Evolutionary conservation across 163 green algal genomes (phyloP), one percentile per base, ranked within the genome.

Genomic region (Scenedesmus sp.): DNA sequence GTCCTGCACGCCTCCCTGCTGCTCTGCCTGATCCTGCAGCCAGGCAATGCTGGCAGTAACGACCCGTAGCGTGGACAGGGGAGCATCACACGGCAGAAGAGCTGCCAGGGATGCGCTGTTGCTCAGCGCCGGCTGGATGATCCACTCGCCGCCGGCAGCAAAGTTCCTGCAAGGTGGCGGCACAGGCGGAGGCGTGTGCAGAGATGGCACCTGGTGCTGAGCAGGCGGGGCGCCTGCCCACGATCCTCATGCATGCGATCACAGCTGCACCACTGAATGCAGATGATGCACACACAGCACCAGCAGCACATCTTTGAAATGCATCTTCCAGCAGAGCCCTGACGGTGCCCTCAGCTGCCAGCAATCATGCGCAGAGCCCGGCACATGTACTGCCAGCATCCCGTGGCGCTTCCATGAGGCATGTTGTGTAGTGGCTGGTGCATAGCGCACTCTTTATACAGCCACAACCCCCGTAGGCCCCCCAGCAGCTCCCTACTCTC

Each of bases 61-160:
- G 53, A 94, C 84, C 2, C 91, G 83, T 22, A 94, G 61, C 24
- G 91, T 94, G 70, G 84, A 92, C 61, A 94, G 84, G 16, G 91
- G 91, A 61, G 91, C 88, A n/a, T 59, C 76, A 24, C 26, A 30
- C 3, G 91, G 91, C 65, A 94, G 91, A 49, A 94, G 44, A 15
- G 40, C n/a, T 22, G 73, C 37, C 40, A 94, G 83, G 59, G 20
- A 46, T 22, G 37, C 35, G 44, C 22, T 72, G 70, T 91, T 93
- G 88, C n/a, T 76, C 18, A 94, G 68, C 0, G 83, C 83, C 37
- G 44, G 46, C 83, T 92, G 83, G 30, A 94, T 70, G 56, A 94
- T 92, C 91, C 88, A 94, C 46, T 94, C 91, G 16, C 91, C 91
- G 7, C 91, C 91, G 35, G 59, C 43, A 4, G 68, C 53, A 78